Evolutionary conservation across 202 grass and related monocot genomes (phyloP).

Genomic region (Digitaria exilis): DNA sequence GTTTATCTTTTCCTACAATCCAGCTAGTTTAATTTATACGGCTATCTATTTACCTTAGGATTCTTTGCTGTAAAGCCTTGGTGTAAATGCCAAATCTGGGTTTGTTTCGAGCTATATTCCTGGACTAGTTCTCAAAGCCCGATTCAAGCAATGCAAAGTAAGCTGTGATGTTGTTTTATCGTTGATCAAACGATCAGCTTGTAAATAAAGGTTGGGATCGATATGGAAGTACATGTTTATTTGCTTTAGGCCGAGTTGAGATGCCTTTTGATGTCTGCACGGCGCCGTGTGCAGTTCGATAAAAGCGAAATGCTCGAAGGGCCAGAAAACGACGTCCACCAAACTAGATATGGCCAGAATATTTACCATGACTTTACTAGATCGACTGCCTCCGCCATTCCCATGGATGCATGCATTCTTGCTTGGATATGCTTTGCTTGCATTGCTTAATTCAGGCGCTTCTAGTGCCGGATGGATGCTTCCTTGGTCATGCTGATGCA

Average conservation of each 20-base stretch:
- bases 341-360: not conserved
- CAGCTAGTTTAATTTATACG: not conserved
- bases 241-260: not conserved
- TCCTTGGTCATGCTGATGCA: no score
- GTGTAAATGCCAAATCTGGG: not conserved
- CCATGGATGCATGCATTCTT: no score
- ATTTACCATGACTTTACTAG: conserved; percentile 16
- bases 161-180: no score
- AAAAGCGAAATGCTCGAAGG: not conserved
- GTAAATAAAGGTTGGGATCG: not conserved
- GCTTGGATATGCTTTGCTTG: not conserved
- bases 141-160: no score
- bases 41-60: not conserved
- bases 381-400: not conserved
- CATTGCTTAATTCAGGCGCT: not conserved
- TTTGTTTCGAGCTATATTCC: not conserved
- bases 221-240: not conserved
- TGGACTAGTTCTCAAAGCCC: not conserved
- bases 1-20: not conserved
- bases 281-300: not conserved
- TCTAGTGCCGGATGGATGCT: no score
- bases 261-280: not conserved
- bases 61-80: not conserved
- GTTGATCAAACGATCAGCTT: no score
- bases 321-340: conserved; percentile 16